Base-by-base conservation (phyloP, 805 yeast species). In the Komagataella ulmi region DNA sequence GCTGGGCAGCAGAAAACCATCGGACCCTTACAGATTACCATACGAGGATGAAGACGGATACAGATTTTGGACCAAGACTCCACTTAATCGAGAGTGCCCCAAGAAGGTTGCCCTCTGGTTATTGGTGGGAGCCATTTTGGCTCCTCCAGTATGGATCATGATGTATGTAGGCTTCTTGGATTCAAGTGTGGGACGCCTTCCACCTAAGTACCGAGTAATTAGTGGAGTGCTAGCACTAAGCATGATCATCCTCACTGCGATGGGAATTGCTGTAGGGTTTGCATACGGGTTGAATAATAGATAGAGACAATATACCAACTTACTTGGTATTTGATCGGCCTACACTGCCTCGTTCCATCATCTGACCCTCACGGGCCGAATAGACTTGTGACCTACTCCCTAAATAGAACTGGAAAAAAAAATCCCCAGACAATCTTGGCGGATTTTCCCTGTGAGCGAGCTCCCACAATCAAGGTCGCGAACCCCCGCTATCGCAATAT, bases 61-160 rank as follows among this genome's bases (percentile, higher is more conserved):
- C 14, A 30, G 40, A 3, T 30, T 30, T 4, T 30, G 40, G 40
- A 30, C 40, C 40, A 30, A 5, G 14, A 30, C 14, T 5, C 40
- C 40, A 30, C 40, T 30, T 12, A 30, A 30, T 5, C 40, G 14
- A 10, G 40, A 30, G 14, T 59, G 63, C 46, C 50, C 60, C 2
- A 47, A 51, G 7, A 14, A 48, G 1, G 54, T 52, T 6, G 63
- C 64, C 1, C 19, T 57, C 6, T 5, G 59, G 2, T 50, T 62
- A 8, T 36, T 65, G 1, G 36, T 59, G 3, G 17, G 56, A 14
- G 58, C 65, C 3, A 48, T 59, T 18, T 10, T 65, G 14, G 59
- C 59, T 14, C 67, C 67, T 10, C 66, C 68, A 7, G 57, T 65
- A 46, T 61, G 62, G 60, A 52, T 62, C 7, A 45, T 64, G 8